Percentiles rank a stretch among this genome's conserved stretches.
Evolutionary conservation across 2,329 filamentous ascomycete genomes (phyloP).

Genomic region (Botryosphaeria dothidea): DNA sequence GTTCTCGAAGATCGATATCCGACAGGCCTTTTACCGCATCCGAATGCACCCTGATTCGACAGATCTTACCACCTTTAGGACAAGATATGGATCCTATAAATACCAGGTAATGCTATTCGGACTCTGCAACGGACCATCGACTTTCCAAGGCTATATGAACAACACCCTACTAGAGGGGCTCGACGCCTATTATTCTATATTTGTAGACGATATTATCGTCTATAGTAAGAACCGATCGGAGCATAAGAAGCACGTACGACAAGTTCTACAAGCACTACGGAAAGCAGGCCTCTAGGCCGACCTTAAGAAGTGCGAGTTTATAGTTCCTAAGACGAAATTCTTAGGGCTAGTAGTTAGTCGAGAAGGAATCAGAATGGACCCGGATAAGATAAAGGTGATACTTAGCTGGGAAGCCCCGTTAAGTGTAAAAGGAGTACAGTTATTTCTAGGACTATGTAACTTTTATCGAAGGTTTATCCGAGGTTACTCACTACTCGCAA

Average conservation of each 20-base stretch:
- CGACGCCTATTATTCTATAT: not conserved
- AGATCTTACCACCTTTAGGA: slow-evolving; percentile 23
- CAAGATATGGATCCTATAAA: slow-evolving; percentile 26
- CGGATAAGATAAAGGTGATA: not conserved
- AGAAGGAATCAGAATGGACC: slow-evolving; percentile 11
- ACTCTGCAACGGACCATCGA: slow-evolving; percentile 25
- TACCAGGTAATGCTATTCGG: slow-evolving; percentile 29
- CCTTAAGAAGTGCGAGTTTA: not conserved
- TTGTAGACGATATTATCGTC: not conserved
- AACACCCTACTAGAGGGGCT: slow-evolving; percentile 1
- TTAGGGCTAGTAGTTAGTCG: not conserved
- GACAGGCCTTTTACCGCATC: not conserved
- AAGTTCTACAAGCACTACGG: not conserved
- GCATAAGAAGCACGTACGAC: not conserved
- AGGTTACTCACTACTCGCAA: slow-evolving; percentile 23
- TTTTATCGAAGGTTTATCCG: slow-evolving; percentile 30
- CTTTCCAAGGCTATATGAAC: slow-evolving; percentile 26
- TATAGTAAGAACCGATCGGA: not conserved
- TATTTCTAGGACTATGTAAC: slow-evolving; percentile 28
- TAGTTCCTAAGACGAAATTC: not conserved
- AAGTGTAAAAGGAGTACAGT: slow-evolving; percentile 21
- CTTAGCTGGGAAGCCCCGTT: not conserved
- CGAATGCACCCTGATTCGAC: not conserved
- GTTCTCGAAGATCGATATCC: slow-evolving; percentile 4
- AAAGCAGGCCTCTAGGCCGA: not conserved